Base-by-base conservation (phyloP, 768 basidiomycete genomes). In the Lentinula aciculospora region DNA sequence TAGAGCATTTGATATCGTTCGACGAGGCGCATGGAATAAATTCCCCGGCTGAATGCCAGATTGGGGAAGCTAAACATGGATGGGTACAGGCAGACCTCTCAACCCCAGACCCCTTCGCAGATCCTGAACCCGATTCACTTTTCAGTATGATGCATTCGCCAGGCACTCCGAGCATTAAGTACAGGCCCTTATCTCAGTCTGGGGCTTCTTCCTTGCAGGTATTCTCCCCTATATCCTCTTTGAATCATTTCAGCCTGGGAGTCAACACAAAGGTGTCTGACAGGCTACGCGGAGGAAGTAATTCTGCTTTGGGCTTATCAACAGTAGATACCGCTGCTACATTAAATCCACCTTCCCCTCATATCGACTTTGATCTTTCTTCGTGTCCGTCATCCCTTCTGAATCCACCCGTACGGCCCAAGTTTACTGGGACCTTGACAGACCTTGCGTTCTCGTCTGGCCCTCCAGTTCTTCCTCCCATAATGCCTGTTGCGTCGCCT, bases 341-440 rank as follows among this genome's bases (percentile, higher is more conserved):
- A 8, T 36, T 23, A 9, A 8, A 34, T 34, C 36, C 21, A 15
- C 25, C 13, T 23, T 6, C 25, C n/a, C 51, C 36, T 25, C 39
- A 39, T 23, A n/a, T 36, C 8, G 36, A 25, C n/a, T 53, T 37
- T 15, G 21, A 53, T 27, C 51, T 13, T 9, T 25, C 27, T 45
- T 31, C 40, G 12, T 42, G 40, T 31, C 54, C 21, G 10, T 56
- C 54, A 12, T 56, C 54, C 21, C 54, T 56, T 19, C 32, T 56
- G 8, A 56, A 56, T 28, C 54, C 54, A 5, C 54, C 54, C 10
- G 17, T 12, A 29, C 54, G 54, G n/a, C 54, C 54, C 27, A 42
- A 56, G 19, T 56, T 56, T 15, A 45, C 25, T 3, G 54, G 40
- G 23, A 56, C 54, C 12, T 23, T 56, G 17, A 56, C 54, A 28